Evolutionary conservation across 202 grass and related monocot genomes (phyloP), one percentile per base, ranked within the genome.

Genomic region (Carex arenaria): DNA sequence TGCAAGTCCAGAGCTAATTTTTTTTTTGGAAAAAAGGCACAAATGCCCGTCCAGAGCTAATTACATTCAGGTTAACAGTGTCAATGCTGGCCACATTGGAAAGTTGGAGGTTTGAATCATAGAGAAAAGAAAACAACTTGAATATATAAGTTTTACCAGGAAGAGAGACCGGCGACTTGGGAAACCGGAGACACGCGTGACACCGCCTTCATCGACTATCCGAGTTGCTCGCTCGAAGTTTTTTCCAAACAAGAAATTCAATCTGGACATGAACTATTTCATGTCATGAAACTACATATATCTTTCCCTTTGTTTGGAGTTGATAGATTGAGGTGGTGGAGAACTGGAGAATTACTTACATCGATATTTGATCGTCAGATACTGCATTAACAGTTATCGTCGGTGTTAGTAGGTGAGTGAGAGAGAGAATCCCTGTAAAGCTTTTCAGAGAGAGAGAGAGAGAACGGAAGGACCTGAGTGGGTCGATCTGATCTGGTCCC

Each of bases 171-270:
- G 96, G 57, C 89, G 83, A 77, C 96, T 94, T 81, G 96, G 88
- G 12, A 81, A 81, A 66, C 86, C 93, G 40, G 81, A 90, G 81
- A 99, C 86, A 14, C 91, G 87, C 19, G 83, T 85, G 73, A 94
- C 93, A 80, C 91, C 88, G 43, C 91, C 87, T 89, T 92, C 89
- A 89, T 99, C 96, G 67, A 96, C 88, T 76, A 99, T 96, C 80
- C 91, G 86, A 13, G 91, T 87, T 77, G 96, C 91, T 66, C 93
- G 93, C 79, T 92, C 88, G 72, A 98, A 90, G 88, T 96, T 99
- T 87, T 92, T 96, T n/a, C 88, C 96, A 78, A 94, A 96, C 19
- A 99, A 81, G 82, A 91, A 88, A 80, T 94, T 85, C 3, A 94
- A 89, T 61, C 91, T 99, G 87, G 53, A 72, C 67, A 79, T 38